Evolutionary conservation across 2,329 filamentous ascomycete genomes (phyloP), one percentile per base, ranked within the genome.

Genomic region (Penicillium sp.): DNA sequence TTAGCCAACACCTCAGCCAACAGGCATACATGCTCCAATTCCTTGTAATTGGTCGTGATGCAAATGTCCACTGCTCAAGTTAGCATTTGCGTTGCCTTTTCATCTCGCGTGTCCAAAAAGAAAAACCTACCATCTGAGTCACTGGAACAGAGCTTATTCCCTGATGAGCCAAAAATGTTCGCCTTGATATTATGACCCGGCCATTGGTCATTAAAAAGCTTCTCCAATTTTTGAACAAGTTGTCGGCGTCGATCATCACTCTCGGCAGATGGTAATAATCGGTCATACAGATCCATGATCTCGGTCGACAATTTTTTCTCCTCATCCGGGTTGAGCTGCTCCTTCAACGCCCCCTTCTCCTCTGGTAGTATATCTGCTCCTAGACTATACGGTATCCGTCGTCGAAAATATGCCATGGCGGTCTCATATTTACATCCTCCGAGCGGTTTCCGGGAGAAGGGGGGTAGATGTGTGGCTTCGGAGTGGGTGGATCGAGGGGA

Each of bases 151-250:
- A 99, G 80, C 73, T 94, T 80, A 75, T 99, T 99, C 48, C 94
- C 94, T 5, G 94, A 97, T 6, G 94, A 97, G n/a, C 94, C 94
- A 82, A 99, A 99, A 17, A 97, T 86, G 73, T 94, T 89, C 37
- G 97, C 94, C 65, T 85, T 87, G 70, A 97, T 97, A 60, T 95
- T 84, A 69, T 91, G 89, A 1, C 90, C 91, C 1, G 94, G 94
- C 91, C 93, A 99, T 71, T 95, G 87, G 8, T 90, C 84, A 69
- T 95, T 94, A 72, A 99, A 86, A 41, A 97, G 85, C 65, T 84
- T 88, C 75, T 96, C 90, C 69, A 99, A 78, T 78, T 97, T 99
- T 64, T 82, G 80, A n/a, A 97, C 86, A 67, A 99, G 85, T 68
- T 84, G 86, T 63, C 83, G 81, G 59, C 93, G 84, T 64, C 91